These are phyloP conservation scores for Mycena sanguinolenta DNA, from an alignment of 768 basidiomycete species.

Conservation along the genomic window DNA sequence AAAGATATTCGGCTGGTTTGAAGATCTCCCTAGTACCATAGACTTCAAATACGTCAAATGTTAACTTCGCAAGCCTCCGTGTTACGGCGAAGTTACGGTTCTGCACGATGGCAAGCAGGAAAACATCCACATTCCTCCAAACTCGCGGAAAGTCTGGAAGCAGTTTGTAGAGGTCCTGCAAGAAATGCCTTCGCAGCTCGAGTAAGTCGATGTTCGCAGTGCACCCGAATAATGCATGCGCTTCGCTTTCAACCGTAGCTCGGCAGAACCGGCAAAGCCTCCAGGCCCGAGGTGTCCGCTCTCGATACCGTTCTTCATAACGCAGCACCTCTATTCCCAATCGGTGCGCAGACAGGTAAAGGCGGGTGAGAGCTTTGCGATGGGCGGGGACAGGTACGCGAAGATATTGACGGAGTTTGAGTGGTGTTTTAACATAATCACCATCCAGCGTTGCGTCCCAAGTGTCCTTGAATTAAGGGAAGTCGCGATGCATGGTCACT, in stretches of 20 bases:
- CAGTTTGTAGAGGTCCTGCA: too few species aligned
- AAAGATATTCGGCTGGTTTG: not conserved
- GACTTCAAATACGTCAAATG: not conserved
- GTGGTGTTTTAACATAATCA: not conserved
- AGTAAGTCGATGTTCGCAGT: too few species aligned
- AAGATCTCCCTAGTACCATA: not conserved
- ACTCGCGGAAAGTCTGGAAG: too few species aligned
- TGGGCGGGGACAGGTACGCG: not conserved
- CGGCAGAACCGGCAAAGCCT: slow-evolving; percentile 5
- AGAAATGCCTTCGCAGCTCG: too few species aligned
- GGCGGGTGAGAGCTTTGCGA: not conserved
- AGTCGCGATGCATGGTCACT: not conserved
- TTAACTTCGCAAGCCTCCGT: too few species aligned
- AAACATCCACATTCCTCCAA: too few species aligned
- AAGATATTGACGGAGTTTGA: not conserved
- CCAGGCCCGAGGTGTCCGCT: not conserved
- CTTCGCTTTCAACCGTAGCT: not conserved
- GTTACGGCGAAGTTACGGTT: too few species aligned
- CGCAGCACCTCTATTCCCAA: not conserved
- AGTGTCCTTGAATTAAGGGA: not conserved
- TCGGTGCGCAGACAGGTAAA: not conserved
- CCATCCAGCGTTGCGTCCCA: not conserved
- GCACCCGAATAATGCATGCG: too few species aligned
- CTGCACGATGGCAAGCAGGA: too few species aligned
- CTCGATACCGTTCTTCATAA: not conserved